Evolutionary conservation across 129 eudicot species (phyloP), one percentile per base, ranked within the genome.

Genomic region (Chrysanthemum lavandulifolium): DNA sequence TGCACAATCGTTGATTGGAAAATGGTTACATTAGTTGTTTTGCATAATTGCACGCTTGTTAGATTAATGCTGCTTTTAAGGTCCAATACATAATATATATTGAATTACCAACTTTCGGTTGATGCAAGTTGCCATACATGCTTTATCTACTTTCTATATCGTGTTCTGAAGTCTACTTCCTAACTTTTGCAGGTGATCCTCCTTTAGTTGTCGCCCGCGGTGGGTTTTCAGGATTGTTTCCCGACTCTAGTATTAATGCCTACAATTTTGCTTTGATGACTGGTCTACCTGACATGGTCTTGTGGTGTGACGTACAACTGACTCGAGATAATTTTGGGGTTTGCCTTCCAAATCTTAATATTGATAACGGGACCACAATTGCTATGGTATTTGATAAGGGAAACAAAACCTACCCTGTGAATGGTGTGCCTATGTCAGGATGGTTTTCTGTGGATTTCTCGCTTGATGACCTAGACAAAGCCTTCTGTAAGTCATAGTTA

Each of bases 141-240:
- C 12, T 70, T 40, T 53, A 78, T 45, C 40, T 1, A 15, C 29
- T 50, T 62, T 63, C 47, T 53, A 53, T 16, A 78, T 63, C 67
- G 54, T 78, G 66, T 78, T 78, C 61, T 71, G 21, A 78, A 78
- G 25, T 31, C 14, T 72, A 18, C 61, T 45, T 45, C 47, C n/a
- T 65, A 56, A 71, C 61, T 33, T 53, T 78, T 68, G 64, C 76
- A 84, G 87, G 87, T 33, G 72, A 68, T 77, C 49, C 74, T n/a
- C 87, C 87, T 29, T 63, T 79, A 27, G 83, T 84, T 43, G 72
- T 84, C 13, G 90, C 95, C 68, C 86, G 84, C 40, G 91, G 90
- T 70, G 95, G 95, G 57, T 88, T 85, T 75, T 88, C 95, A 19
- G 95, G 95, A 54, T 52, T 85, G 27, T 88, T 85, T 73, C 95